Base-by-base conservation (phyloP, 306 rosid genomes). In the Styphnolobium japonicum region DNA sequence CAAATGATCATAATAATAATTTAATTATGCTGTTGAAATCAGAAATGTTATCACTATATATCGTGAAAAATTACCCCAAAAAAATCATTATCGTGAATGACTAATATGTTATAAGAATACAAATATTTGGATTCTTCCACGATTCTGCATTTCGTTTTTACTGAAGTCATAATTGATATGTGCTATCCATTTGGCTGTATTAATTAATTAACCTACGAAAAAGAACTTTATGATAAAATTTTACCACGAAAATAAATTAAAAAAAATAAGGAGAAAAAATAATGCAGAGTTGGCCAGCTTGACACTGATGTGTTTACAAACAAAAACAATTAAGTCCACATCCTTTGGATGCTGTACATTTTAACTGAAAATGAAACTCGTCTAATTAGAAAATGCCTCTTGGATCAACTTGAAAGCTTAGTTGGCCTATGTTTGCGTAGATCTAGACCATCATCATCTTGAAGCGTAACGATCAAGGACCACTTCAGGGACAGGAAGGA, bases 321-420 rank as follows among this genome's bases (percentile, higher is more conserved):
- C 21, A 71, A 33, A 52, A 62, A 45, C 7, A 46, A 22, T 6
- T 1, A 16, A 75, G 61, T 31, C 61, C 6, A 45, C 80, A 75
- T 62, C 71, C 36, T 22, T 61, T 48, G 27, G 52, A 46, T 65
- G 75, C n/a, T 18, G 33, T 29, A 48, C 39, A 31, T 34, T 46
- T 48, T 19, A 33, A 33, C 22, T 7, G 75, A 66, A 52, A 77
- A 39, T 4, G 81, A 77, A 64, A 77, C 4, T 66, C 11, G 36
- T 27, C 23, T 40, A 67, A 78, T 27, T 78, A 66, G 33, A 34
- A 34, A 3, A 65, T 23, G 45, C 15, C 34, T 37, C 7, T 34
- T 14, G n/a, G 66, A 56, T 65, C 80, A 66, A 77, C 67, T 77
- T 77, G 60, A 52, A 67, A 66, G 42, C 6, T 77, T 53, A 51